Evolutionary conservation across 2,329 filamentous ascomycete genomes (phyloP).

Genomic region (Calonectria hongkongensis): DNA sequence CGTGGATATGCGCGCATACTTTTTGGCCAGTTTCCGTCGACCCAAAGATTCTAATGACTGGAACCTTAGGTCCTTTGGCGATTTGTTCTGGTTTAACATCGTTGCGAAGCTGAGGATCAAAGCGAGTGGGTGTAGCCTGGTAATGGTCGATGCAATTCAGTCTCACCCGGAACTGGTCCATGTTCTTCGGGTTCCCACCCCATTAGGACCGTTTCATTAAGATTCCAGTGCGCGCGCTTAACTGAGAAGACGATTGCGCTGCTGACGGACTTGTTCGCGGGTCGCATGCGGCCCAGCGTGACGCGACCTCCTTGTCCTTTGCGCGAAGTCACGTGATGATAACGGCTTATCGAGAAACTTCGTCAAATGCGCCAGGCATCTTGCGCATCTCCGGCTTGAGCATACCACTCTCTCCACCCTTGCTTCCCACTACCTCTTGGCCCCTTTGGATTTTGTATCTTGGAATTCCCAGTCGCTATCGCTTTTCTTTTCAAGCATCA

Average conservation of each 20-base stretch:
- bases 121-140: constrained; percentile 84
- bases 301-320: constrained; percentile 29
- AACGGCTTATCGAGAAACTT: constrained; percentile 33
- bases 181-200: constrained; percentile 50
- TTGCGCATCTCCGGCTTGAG: not conserved
- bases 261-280: not conserved
- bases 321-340: constrained; percentile 57
- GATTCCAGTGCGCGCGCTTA: not conserved
- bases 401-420: not conserved
- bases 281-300: constrained; percentile 5
- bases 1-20: constrained; percentile 96
- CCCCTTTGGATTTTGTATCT: not conserved
- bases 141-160: constrained; percentile 98
- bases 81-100: constrained; percentile 75
- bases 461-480: not conserved
- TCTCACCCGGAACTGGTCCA: constrained; percentile 88
- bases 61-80: constrained; percentile 82
- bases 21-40: constrained; percentile 96
- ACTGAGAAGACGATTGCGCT: not conserved
- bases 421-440: not conserved
- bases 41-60: constrained; percentile 92
- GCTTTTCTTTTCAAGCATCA: not conserved
- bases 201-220: constrained; percentile 43
- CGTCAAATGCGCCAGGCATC: not conserved
- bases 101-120: constrained; percentile 86